A percentile compares a stretch with the other conserved stretches of the same genome.
phyloP scores from a whole-genome alignment of 2,329 filamentous ascomycete species.

The Arthrobotrys iridis region DNA sequence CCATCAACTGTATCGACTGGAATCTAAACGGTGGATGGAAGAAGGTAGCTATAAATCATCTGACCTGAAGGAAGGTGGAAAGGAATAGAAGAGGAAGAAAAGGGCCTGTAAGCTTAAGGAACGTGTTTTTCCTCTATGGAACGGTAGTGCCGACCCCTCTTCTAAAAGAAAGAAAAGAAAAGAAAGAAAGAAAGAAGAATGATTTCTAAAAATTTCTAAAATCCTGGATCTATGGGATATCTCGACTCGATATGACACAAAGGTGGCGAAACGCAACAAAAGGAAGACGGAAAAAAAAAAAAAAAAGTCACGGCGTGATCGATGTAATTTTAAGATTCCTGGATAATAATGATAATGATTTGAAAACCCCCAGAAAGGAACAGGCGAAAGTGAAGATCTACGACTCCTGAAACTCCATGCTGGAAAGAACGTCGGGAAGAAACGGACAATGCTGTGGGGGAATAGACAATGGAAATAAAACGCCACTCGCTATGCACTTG shows the following conservation, averaged over 20 bases:
- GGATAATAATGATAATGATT: neutral
- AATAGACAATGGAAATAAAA: slow-evolving; percentile 5
- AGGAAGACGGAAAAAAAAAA: neutral
- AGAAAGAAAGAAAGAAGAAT: no score
- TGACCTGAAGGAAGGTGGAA: neutral
- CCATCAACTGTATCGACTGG: no score
- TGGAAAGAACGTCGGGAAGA: slow-evolving; percentile 3
- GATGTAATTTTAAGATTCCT: no score
- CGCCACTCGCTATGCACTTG: slow-evolving; percentile 46
- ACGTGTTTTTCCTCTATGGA: neutral
- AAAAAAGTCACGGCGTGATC: no score
- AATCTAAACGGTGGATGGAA: no score
- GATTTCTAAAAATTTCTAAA: no score
- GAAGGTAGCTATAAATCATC: no score
- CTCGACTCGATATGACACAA: neutral
- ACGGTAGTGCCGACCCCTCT: neutral
- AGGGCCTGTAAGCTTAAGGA: neutral
- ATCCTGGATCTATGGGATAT: no score
- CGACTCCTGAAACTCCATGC: no score
- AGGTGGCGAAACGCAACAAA: neutral
- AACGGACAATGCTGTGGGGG: neutral
- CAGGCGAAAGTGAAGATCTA: no score
- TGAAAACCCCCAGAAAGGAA: neutral
- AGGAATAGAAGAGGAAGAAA: neutral
- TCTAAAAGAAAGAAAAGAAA: neutral